Conservation (phyloP, 345 rosid genomes). For the Zanthoxylum bungeanum region DNA sequence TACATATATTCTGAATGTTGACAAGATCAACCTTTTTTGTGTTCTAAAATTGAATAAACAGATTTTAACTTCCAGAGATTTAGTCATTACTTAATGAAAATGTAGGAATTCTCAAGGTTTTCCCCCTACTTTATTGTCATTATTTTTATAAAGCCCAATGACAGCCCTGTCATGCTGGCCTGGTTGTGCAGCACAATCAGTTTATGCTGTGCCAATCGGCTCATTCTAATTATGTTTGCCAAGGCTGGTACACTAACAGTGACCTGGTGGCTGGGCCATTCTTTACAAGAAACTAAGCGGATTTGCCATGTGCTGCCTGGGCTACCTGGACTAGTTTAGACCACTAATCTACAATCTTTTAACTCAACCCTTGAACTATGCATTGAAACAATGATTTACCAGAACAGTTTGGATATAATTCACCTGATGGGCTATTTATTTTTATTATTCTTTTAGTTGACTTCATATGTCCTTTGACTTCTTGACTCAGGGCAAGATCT, state of each 20-base stretch:
- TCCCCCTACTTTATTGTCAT: background rate
- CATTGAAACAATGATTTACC: background rate
- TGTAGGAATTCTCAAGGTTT: background rate
- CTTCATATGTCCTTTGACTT: background rate
- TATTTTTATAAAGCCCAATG: background rate
- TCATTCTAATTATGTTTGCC: background rate
- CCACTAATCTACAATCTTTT: background rate
- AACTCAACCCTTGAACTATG: background rate
- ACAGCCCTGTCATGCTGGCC: background rate
- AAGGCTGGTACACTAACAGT: background rate
- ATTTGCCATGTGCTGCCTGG: background rate
- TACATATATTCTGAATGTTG: background rate
- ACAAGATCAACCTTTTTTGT: background rate
- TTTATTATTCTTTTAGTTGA: background rate
- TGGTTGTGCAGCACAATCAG: background rate
- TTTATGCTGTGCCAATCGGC: background rate
- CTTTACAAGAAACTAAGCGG: background rate
- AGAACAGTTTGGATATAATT: background rate
- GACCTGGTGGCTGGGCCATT: background rate
- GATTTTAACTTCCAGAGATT: background rate
- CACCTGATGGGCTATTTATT: background rate
- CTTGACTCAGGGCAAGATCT: background rate
- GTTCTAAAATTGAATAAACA: background rate
- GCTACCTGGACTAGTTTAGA: background rate
- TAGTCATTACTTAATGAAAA: background rate